Evolutionary conservation across 768 basidiomycete genomes (phyloP), one percentile per base, ranked within the genome.

Genomic region (Cystofilobasidium ferigula): DNA sequence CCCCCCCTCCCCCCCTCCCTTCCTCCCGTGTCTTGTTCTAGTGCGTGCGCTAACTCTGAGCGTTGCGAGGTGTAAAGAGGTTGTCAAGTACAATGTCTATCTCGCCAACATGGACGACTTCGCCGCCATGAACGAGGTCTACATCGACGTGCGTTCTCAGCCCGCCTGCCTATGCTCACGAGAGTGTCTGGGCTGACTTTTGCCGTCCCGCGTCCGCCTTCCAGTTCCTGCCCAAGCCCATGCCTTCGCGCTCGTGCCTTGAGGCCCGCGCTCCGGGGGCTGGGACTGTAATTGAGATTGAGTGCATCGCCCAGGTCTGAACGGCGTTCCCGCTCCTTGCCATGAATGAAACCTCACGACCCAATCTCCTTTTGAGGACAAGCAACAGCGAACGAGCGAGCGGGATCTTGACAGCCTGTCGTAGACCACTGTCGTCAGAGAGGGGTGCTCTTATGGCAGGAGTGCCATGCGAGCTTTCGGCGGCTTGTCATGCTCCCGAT

Each of bases 111-210:
- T 71, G 71, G 63, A 70, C 26, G 69, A 71, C 45, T 69, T 71
- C 54, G 68, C 64, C 26, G 70, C 69, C 28, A 71, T 71, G 71
- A 71, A 71, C 69, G 69, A 70, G 59, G 71, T 57, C 1, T 71
- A 66, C 64, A 67, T 71, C 34, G 68, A 61, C 54, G 69, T 64
- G 48, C 56, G 57, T 28, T 13, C 20, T n/a, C 3, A 2, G 22
- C 2, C 22, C 26, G 28, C 34, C 34, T 20, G 5, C 20, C 28
- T 4, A 30, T 5, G 34, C 34, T 28, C 4, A 22, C 9, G n/a
- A 57, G 10, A 26, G n/a, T 57, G 9, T 10, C 58, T 60, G 58
- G 38, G 22, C 59, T 32, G 28, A 30, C 45, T 38, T 2, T 0
- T 24, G 2, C 1, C 18, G n/a, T 24, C 22, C 2, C 58, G 3